These are phyloP conservation scores for Phytophthora pini DNA, from an alignment of 352 stramenopile genomes.

Conservation along the genomic window DNA sequence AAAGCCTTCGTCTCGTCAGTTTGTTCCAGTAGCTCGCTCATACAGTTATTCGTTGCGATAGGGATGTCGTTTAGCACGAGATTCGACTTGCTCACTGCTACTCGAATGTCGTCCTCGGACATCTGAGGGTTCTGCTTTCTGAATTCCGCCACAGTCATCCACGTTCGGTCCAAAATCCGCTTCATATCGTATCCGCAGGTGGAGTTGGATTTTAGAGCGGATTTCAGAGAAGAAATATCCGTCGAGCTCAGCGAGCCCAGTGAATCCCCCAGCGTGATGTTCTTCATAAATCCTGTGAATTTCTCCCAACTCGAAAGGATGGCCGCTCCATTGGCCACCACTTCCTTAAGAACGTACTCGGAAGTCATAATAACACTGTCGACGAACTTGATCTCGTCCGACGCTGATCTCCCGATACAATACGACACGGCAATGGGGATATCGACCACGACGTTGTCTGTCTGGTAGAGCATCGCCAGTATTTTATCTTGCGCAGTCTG, in stretches of 20 bases:
- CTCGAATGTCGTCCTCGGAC: conserved; percentile 38
- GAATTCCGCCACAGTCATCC: conserved; percentile 41
- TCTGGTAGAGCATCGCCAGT: conserved; percentile 43
- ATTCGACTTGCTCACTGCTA: conserved; percentile 45
- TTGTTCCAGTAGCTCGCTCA: conserved; percentile 33
- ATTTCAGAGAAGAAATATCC: conserved; percentile 35
- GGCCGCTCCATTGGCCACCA: conserved; percentile 36
- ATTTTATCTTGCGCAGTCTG: conserved; percentile 45
- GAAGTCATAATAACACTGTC: conserved; percentile 43
- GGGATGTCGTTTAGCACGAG: conserved; percentile 61
- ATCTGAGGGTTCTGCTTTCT: conserved; percentile 31
- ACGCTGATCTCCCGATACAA: conserved; percentile 40
- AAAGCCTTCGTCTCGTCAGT: conserved; percentile 31
- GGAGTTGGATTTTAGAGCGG: conserved; percentile 32
- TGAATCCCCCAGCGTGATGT: conserved; percentile 29
- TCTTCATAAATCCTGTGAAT: conserved; percentile 43
- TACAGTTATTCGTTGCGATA: conserved; percentile 49
- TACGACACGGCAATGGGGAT: conserved; percentile 52
- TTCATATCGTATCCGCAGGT: conserved; percentile 45
- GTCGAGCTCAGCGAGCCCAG: conserved; percentile 17
- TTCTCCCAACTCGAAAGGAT: conserved; percentile 38
- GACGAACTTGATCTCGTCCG: conserved; percentile 40
- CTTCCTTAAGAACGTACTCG: conserved; percentile 40
- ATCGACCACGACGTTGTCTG: conserved; percentile 52
- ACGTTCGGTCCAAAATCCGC: conserved; percentile 37